Base-by-base conservation (phyloP, 2,329 filamentous ascomycete species). In the Diplocarpon rosae region DNA sequence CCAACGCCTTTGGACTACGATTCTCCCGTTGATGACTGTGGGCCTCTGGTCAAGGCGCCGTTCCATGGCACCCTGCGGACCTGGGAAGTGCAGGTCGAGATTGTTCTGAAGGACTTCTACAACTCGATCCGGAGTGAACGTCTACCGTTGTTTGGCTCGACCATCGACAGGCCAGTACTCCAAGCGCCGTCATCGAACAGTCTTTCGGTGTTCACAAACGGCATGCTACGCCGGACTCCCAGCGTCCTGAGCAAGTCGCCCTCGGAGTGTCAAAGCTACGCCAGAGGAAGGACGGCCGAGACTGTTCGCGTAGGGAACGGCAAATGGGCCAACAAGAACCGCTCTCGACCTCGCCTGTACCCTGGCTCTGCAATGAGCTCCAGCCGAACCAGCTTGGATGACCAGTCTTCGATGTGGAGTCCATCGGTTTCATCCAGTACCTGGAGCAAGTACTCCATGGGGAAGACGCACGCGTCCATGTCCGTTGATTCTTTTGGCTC, bases 191-290 rank as follows among this genome's bases (percentile, higher is more conserved):
- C 72, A 2, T 73, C 75, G 33, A 79, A 72, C 59, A 78, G 75
- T 39, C 71, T 95, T 24, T 81, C 87, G 2, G 83, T 89, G 11
- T 80, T 83, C 59, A 64, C 65, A 30, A 65, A 66, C 27, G 73
- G 75, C 46, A 79, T 85, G 67, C 71, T 96, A 36, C 87, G 88
- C 60, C 81, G 92, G 37, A 88, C 79, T 34, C 90, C 90, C 1
- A 95, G 89, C 59, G 85, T 92, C 5, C 72, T 96, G 48, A 95
- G 89, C 70, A 95, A 94, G 65, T 80, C 88, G 27, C 87, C 88
- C 1, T 96, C 92, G 0, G 92, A 96, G 55, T 78, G 76, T 43
- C 75, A 78, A 47, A 72, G 75, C 45, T 84, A 82, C 46, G 64
- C 72, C 14, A 79, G 87, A 42, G 85, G 85, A n/a, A 76, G 20